Conservation (phyloP, 1,139 yeast genomes). For the Kazachstania sp. region DNA sequence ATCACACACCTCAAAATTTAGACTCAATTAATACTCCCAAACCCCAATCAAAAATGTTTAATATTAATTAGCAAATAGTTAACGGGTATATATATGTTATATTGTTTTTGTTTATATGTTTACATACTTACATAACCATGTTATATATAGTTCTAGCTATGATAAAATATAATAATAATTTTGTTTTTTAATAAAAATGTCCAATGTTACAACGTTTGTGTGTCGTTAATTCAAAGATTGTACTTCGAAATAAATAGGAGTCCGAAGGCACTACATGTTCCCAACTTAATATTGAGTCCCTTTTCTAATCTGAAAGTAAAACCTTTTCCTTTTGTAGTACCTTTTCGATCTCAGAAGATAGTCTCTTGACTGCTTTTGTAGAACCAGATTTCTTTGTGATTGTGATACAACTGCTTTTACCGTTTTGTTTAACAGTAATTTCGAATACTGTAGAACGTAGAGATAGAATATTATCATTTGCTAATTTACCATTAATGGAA, state of each 20-base stretch:
- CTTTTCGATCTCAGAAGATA: conserved; percentile 43
- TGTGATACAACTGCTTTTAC: conserved; percentile 42
- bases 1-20: too few relatives aligned
- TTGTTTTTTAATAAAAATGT: neutral
- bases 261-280: neutral
- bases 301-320: conserved; percentile 7
- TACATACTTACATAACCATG: too few relatives aligned
- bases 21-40: too few relatives aligned
- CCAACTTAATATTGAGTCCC: neutral
- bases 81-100: neutral
- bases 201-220: neutral
- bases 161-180: neutral
- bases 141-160: too few relatives aligned
- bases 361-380: conserved; percentile 51
- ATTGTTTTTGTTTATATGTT: neutral
- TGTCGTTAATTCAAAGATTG: too few relatives aligned
- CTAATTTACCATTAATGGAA: conserved; percentile 50
- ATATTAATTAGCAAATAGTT: too few relatives aligned
- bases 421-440: conserved; percentile 39
- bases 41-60: too few relatives aligned
- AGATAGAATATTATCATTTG: conserved; percentile 53
- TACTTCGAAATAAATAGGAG: too few relatives aligned
- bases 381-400: conserved; percentile 58
- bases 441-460: conserved; percentile 59
- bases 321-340: conserved; percentile 38